Evolutionary conservation across 148 eudicot species (phyloP), one percentile per base, ranked within the genome.

Genomic region (Vaccinium myrtillus): DNA sequence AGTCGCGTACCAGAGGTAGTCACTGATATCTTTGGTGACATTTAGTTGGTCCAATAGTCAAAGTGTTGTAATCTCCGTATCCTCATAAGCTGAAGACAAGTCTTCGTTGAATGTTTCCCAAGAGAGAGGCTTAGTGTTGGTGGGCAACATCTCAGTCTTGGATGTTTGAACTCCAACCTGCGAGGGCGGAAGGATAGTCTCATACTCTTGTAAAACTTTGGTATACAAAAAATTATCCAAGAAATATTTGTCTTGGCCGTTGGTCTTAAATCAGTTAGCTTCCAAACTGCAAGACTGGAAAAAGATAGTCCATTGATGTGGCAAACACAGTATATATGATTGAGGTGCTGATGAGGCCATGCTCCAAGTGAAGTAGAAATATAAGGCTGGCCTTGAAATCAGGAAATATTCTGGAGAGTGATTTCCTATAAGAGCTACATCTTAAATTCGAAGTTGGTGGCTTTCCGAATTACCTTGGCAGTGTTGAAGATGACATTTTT

Each of bases 1-100:
- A 39, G 98, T 95, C 82, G 80, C 91, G 88, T 97, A 97, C 99
- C 99, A 97, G 32, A 97, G 97, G 80, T 97, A 97, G 89, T 97
- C 99, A 77, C 91, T 92, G 25, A 88, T 80, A 88, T 95, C 99
- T 88, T 96, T 89, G 65, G 98, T 97, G 77, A 94, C 87, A 86
- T 93, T 97, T 83, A 97, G 80, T 86, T 97, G 99, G 83, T 97
- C 98, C 86, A 92, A 67, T 23, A 97, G 93, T 84, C 99, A 98
- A 63, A 79, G 16, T 70, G 88, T 87, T 21, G 93, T 87, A 76
- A 94, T 84, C 63, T 87, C 86, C 32, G 92, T 84, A 67, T 87
- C 89, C 56, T 78, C 88, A 54, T 90, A 91, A 80, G 65, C 74
- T 6, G 91, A 73, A 19, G 94, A 87, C 77, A 87, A 54, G 51